A percentile compares a stretch with the other conserved stretches of the same genome.
These are phyloP conservation scores for Xylaria cubensis DNA, from an alignment of 495 filamentous ascomycete genomes.

Conservation along the genomic window DNA sequence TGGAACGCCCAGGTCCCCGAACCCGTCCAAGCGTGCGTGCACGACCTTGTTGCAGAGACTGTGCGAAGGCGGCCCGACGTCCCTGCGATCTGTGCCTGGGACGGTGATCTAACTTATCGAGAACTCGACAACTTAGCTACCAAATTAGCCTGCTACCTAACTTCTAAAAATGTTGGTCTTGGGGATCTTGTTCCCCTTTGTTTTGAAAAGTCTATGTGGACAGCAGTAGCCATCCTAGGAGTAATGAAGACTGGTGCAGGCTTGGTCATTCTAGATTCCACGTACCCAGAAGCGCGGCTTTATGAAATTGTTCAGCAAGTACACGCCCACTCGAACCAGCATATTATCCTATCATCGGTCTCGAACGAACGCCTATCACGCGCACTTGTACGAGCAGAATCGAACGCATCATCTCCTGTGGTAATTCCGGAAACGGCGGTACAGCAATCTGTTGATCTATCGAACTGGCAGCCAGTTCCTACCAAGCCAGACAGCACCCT, in stretches of 20 bases:
- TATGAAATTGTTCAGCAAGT: constrained; percentile 29
- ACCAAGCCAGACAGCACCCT: constrained; percentile 42
- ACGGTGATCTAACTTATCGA: constrained; percentile 41
- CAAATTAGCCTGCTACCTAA: constrained; percentile 43
- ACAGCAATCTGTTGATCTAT: not conserved
- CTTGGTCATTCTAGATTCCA: constrained; percentile 10
- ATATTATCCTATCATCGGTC: constrained; percentile 52
- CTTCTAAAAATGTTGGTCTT: constrained; percentile 37
- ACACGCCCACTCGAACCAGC: constrained; percentile 15
- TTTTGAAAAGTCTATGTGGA: constrained; percentile 54
- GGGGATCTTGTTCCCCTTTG: constrained; percentile 50
- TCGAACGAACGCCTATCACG: constrained; percentile 38
- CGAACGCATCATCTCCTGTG: not conserved
- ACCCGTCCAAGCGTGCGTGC: constrained; percentile 33
- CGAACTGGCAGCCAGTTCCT: constrained; percentile 15
- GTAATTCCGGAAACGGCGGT: not conserved
- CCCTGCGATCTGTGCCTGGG: constrained; percentile 38
- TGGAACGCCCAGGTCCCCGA: not conserved
- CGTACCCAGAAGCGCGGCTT: constrained; percentile 45
- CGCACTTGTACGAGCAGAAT: not conserved
- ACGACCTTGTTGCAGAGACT: constrained; percentile 16
- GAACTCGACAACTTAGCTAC: constrained; percentile 42
- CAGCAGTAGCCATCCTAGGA: constrained; percentile 46
- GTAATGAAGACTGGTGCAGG: constrained; percentile 49
- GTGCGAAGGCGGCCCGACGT: constrained; percentile 25